phyloP scores from a whole-genome alignment of 1,284 basidiomycete species.

The Lentinula novae-zelandiae region DNA sequence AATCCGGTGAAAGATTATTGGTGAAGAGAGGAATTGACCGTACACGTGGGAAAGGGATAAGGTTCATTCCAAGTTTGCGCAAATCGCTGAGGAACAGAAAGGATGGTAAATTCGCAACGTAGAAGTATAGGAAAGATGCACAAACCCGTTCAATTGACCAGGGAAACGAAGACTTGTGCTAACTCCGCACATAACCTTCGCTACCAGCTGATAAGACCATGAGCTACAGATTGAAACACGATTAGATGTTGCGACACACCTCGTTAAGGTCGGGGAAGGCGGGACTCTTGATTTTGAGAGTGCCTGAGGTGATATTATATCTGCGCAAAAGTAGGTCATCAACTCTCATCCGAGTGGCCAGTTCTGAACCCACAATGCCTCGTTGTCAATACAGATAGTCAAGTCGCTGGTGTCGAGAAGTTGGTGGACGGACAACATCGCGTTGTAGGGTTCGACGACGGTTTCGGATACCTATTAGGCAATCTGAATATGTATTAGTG shows the following conservation, averaged over 20 bases:
- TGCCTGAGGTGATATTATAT: constrained; percentile 79
- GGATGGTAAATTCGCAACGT: not conserved
- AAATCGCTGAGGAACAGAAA: constrained; percentile 62
- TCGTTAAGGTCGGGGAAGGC: constrained; percentile 77
- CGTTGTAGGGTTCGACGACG: constrained; percentile 94
- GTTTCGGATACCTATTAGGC: constrained; percentile 83
- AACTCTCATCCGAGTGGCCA: not conserved
- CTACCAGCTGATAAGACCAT: constrained; percentile 51
- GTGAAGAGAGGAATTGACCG: constrained; percentile 19
- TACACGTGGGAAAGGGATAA: constrained; percentile 89
- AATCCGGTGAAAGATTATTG: not conserved
- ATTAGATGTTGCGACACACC: constrained; percentile 40
- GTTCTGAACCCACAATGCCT: constrained; percentile 65
- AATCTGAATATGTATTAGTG: not conserved
- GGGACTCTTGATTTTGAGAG: constrained; percentile 72
- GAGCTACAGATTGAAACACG: constrained; percentile 8
- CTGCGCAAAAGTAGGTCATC: constrained; percentile 29
- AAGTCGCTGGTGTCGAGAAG: constrained; percentile 90
- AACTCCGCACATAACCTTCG: constrained; percentile 87
- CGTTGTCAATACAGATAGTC: constrained; percentile 91
- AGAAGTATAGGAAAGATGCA: constrained; percentile 1
- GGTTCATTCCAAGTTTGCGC: constrained; percentile 90
- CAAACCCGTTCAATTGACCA: constrained; percentile 86
- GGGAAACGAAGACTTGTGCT: constrained; percentile 92
- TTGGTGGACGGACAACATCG: constrained; percentile 87